Base-by-base conservation (phyloP, 2,329 filamentous ascomycete genomes). In the Alternaria sp. region DNA sequence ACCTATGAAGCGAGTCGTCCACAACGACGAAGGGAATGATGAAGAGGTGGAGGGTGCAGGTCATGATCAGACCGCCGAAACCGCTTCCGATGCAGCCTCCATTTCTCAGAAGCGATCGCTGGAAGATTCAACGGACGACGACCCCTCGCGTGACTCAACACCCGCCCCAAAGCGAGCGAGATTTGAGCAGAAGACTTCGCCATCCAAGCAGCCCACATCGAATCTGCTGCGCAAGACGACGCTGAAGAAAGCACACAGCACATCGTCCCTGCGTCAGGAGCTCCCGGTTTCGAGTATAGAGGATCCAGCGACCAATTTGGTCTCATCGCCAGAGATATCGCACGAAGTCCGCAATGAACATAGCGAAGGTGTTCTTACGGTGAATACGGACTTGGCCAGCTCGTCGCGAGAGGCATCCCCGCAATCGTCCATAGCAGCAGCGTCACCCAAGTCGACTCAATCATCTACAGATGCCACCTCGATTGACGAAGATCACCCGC, bases 381-480 rank as follows among this genome's bases (percentile, higher is more conserved):
- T 79, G 26, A 70, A 67, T 15, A 55, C 77, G 37, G 71, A 76
- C 55, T 76, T 77, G 60, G 68, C 69, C 50, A 65, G 61, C 26
- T 73, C 72, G 18, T 77, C 76, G 12, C 69, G 75, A 50, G 70
- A 69, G 33, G 70, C 70, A 2, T 77, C 76, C 9, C 76, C 78
- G 10, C 70, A 70, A 12, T 78, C 76, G 6, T 72, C 74, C 5
- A 50, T 65, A 14, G 55, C 62, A 15, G 74, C 69, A 14, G 72
- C 62, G 21, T 80, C 78, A 2, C 78, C 75, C 14, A 76, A 78
- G 28, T 80, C 78, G 23, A 67, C 74, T 20, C 72, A 76, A 15
- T 79, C 77, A 8, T 53, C 49, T 53, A 81, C 79, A 4, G 78
- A 79, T 28, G 78, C 78, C 6, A 81, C 78, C 5, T 80, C 78